Evolutionary conservation across 352 stramenopile species (phyloP).

Genomic region (Pythium aristosporum): DNA sequence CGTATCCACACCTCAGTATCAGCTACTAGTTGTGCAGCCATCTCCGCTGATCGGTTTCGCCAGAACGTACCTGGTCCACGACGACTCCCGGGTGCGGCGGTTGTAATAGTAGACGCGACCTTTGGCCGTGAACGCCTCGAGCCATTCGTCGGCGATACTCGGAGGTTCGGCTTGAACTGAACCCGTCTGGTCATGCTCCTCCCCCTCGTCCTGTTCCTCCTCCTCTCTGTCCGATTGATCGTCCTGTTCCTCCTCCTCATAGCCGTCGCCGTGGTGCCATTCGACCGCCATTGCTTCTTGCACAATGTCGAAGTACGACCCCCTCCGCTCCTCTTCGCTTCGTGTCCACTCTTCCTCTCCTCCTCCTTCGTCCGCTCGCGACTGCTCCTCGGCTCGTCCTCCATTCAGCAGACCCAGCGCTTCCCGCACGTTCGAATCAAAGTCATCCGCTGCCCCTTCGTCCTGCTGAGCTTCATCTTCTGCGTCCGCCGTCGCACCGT

Average conservation of each 20-base stretch:
- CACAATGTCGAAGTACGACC: constrained; percentile 51
- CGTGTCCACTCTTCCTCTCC: neutral
- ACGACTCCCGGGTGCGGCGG: constrained; percentile 77
- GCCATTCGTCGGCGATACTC: constrained; percentile 51
- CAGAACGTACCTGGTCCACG: constrained; percentile 68
- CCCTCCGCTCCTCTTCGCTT: constrained; percentile 4
- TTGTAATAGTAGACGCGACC: constrained; percentile 90
- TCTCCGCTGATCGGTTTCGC: too few relatives aligned
- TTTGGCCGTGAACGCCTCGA: constrained; percentile 82
- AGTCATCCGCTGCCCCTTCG: constrained; percentile 24
- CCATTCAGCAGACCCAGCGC: constrained; percentile 48
- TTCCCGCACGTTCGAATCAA: constrained; percentile 52
- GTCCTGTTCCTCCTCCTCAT: constrained; percentile 7
- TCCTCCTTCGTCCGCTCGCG: constrained; percentile 3
- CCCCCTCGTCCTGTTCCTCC: neutral
- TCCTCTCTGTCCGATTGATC: constrained; percentile 10
- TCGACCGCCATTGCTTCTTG: constrained; percentile 36
- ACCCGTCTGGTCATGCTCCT: constrained; percentile 4
- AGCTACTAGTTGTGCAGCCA: too few relatives aligned
- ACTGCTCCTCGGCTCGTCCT: constrained; percentile 24
- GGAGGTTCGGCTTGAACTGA: neutral
- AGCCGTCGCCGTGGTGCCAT: constrained; percentile 1
- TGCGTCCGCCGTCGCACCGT: constrained; percentile 10
- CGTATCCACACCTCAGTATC: neutral
- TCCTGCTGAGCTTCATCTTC: constrained; percentile 4